Conservation (phyloP, 1,139 yeast genomes). For the Pichia sp. region DNA sequence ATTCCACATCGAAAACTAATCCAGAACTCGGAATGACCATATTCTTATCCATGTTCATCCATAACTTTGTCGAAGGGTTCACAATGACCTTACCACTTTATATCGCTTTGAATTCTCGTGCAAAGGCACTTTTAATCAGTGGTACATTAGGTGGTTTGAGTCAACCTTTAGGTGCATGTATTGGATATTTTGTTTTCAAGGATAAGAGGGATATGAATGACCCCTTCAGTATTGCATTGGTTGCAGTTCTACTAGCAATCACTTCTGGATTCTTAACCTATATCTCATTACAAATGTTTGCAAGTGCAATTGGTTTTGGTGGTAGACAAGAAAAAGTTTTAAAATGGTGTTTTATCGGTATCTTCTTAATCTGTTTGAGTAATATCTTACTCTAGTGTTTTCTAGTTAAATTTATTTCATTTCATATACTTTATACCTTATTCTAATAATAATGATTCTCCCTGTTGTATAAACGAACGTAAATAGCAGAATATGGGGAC, state of each 20-base stretch:
- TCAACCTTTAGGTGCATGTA: slow-evolving; percentile 85
- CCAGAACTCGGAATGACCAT: slow-evolving; percentile 74
- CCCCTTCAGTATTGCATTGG: slow-evolving; percentile 34
- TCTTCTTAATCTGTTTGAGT: slow-evolving; percentile 28
- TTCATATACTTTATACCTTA: too few relatives aligned
- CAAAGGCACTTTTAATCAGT: slow-evolving; percentile 63
- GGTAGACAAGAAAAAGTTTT: slow-evolving; percentile 55
- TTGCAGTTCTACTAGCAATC: slow-evolving; percentile 65
- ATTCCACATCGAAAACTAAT: slow-evolving; percentile 73
- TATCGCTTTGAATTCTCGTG: slow-evolving; percentile 62
- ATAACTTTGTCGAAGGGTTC: slow-evolving; percentile 95
- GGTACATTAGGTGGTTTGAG: slow-evolving; percentile 77
- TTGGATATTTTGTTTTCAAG: slow-evolving; percentile 60
- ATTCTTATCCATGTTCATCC: slow-evolving; percentile 80
- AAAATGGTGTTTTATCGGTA: slow-evolving; percentile 28
- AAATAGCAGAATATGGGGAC: too few relatives aligned
- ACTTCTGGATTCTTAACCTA: slow-evolving; percentile 85
- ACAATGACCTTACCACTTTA: slow-evolving; percentile 90
- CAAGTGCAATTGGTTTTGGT: slow-evolving; percentile 70
- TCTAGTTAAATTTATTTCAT: background rate
- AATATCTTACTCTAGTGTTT: slow-evolving; percentile 18
- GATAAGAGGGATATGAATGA: slow-evolving; percentile 31
- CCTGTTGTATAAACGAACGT: too few relatives aligned
- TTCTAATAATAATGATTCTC: too few relatives aligned
- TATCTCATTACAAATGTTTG: slow-evolving; percentile 83